Percentiles rank a stretch among this genome's conserved stretches.
phyloP scores from a whole-genome alignment of 129 eudicot species.

The Dittrichia graveolens region DNA sequence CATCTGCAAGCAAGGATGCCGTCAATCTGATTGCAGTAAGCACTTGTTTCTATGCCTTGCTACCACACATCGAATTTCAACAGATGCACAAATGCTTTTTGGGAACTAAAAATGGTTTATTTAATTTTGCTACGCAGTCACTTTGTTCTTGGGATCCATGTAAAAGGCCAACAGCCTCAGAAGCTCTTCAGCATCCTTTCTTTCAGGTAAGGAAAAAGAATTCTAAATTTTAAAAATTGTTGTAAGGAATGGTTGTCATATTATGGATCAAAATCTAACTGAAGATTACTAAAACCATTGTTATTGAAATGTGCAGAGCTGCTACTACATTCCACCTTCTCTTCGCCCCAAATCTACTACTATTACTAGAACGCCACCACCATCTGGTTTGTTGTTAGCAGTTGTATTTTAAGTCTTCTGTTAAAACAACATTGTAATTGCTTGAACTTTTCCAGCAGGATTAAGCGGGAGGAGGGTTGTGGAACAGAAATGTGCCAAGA shows the following conservation, averaged over 20 bases:
- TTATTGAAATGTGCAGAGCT: constrained; percentile 55
- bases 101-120: background rate
- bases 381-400: constrained; percentile 52
- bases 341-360: constrained; percentile 65
- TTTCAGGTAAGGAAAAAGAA: constrained; percentile 61
- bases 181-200: constrained; percentile 97
- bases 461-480: constrained; percentile 40
- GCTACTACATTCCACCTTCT: constrained; percentile 83
- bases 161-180: constrained; percentile 91
- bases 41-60: constrained; percentile 3
- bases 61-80: background rate
- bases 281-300: background rate
- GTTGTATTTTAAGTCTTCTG: background rate
- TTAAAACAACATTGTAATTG: constrained; percentile 10
- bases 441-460: constrained; percentile 46
- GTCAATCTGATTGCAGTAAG: constrained; percentile 74
- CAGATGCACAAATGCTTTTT: background rate
- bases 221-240: background rate
- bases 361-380: constrained; percentile 77
- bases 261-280: background rate
- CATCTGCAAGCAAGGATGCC: constrained; percentile 92
- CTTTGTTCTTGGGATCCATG: constrained; percentile 98
- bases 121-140: constrained; percentile 43
- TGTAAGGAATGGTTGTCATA: background rate
- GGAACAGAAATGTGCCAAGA: constrained; percentile 67